Evolutionary conservation across 2,329 filamentous ascomycete species (phyloP).

Genomic region (Dactylellina sp.): DNA sequence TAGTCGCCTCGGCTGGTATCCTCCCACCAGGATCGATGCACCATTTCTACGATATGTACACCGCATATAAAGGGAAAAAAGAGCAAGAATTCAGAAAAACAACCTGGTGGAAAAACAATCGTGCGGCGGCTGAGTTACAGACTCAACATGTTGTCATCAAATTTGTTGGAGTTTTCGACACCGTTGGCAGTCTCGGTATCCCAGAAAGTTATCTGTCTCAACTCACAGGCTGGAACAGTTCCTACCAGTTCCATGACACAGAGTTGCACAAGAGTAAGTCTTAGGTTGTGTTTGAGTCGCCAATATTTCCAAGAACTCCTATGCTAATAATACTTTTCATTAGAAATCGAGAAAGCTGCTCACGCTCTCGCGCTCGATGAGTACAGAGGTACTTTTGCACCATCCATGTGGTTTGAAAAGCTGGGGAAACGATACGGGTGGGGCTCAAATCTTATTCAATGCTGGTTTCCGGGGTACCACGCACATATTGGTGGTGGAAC

Average conservation of each 20-base stretch:
- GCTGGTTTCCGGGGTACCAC: constrained; percentile 69
- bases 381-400: constrained; percentile 68
- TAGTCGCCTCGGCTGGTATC: constrained; percentile 68
- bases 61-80: constrained; percentile 63
- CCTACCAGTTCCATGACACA: constrained; percentile 65
- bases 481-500: constrained; percentile 65
- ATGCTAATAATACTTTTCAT: constrained; percentile 64
- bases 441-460: constrained; percentile 8
- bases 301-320: neutral
- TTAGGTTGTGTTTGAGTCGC: no score
- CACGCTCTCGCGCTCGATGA: constrained; percentile 72
- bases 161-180: constrained; percentile 69
- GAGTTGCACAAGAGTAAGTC: constrained; percentile 61
- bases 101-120: constrained; percentile 2
- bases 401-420: constrained; percentile 68
- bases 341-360: constrained; percentile 70
- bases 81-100: constrained; percentile 22
- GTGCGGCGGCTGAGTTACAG: constrained; percentile 15
- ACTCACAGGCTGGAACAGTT: neutral
- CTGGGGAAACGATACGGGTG: neutral
- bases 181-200: constrained; percentile 67
- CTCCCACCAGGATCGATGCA: constrained; percentile 69
- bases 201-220: constrained; percentile 59
- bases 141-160: constrained; percentile 64
- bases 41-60: constrained; percentile 70